Conservation (phyloP, 768 basidiomycete genomes). For the Cantharellus anzutake region DNA sequence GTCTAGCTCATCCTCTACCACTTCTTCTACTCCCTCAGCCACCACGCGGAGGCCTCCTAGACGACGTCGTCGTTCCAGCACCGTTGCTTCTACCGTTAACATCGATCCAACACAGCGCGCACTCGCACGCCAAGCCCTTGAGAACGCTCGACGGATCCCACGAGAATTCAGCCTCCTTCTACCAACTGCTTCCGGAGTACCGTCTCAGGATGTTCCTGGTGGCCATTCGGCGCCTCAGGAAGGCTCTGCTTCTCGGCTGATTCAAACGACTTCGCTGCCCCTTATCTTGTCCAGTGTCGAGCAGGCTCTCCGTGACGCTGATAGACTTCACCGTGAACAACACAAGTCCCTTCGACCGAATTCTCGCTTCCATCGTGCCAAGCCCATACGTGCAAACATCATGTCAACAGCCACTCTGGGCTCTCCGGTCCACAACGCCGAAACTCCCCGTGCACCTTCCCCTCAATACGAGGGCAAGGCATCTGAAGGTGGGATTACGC, state of each 20-base stretch:
- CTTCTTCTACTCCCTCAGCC: constrained; percentile 27
- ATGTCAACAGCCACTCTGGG: no score
- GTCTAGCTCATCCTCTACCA: constrained; percentile 18
- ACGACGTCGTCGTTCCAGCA: constrained; percentile 29
- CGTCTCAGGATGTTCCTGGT: no score
- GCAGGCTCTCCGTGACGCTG: constrained; percentile 10
- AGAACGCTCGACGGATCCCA: constrained; percentile 36
- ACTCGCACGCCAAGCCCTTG: constrained; percentile 32
- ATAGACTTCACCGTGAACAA: no score
- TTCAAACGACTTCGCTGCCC: constrained; percentile 28
- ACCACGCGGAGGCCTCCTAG: constrained; percentile 23
- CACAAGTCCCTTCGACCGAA: no score
- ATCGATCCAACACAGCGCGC: constrained; percentile 36
- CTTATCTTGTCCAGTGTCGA: constrained; percentile 33
- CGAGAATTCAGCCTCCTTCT: constrained; percentile 46
- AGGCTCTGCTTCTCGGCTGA: constrained; percentile 15
- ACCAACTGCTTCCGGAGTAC: constrained; percentile 20
- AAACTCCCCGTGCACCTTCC: no score
- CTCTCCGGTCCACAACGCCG: no score
- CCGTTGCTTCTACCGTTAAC: constrained; percentile 32
- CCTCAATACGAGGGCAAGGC: no score
- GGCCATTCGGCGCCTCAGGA: no score
- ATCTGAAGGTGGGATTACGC: no score
- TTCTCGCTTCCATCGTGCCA: no score
- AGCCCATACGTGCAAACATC: no score